A percentile compares a stretch with the other conserved stretches of the same genome.
phyloP scores from a whole-genome alignment of 192 early-diverging fungal species.

The Coemansia sp. region DNA sequence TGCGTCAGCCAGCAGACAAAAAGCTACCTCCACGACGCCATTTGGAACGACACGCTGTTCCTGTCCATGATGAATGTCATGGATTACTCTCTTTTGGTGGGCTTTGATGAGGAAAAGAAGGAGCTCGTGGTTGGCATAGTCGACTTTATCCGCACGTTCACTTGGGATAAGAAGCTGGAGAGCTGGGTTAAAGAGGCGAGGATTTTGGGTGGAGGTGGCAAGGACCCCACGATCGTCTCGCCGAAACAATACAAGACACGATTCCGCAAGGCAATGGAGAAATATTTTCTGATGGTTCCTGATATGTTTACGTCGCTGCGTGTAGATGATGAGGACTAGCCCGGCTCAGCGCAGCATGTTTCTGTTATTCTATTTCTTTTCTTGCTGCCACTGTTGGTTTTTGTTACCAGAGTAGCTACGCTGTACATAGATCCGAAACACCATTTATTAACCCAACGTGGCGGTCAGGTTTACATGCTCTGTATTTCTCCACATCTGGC shows the following conservation, averaged over 20 bases:
- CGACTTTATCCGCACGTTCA: constrained; percentile 97
- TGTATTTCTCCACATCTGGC: not conserved
- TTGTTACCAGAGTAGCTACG: too few species aligned
- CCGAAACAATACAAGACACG: constrained; percentile 92
- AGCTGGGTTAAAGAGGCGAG: constrained; percentile 97
- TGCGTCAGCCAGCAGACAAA: constrained; percentile 93
- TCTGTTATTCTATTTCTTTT: too few species aligned
- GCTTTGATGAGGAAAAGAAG: constrained; percentile 81
- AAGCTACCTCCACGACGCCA: constrained; percentile 75
- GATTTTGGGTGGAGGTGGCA: constrained; percentile 87
- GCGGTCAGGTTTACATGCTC: not conserved
- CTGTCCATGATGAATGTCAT: constrained; percentile 93
- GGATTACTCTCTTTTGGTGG: constrained; percentile 97
- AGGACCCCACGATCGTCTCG: constrained; percentile 94
- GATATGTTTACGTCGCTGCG: constrained; percentile 60
- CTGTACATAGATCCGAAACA: too few species aligned
- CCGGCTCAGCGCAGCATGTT: not conserved
- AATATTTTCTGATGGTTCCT: constrained; percentile 85
- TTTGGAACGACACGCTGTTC: constrained; percentile 95
- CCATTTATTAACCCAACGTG: too few species aligned
- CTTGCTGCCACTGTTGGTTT: too few species aligned
- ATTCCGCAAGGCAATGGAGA: constrained; percentile 94
- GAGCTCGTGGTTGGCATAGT: constrained; percentile 98
- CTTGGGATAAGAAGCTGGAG: constrained; percentile 99
- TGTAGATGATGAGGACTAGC: constrained; percentile 21